phyloP scores from a whole-genome alignment of 2,329 filamentous ascomycete genomes.

The Didymosphaeria variabile region DNA sequence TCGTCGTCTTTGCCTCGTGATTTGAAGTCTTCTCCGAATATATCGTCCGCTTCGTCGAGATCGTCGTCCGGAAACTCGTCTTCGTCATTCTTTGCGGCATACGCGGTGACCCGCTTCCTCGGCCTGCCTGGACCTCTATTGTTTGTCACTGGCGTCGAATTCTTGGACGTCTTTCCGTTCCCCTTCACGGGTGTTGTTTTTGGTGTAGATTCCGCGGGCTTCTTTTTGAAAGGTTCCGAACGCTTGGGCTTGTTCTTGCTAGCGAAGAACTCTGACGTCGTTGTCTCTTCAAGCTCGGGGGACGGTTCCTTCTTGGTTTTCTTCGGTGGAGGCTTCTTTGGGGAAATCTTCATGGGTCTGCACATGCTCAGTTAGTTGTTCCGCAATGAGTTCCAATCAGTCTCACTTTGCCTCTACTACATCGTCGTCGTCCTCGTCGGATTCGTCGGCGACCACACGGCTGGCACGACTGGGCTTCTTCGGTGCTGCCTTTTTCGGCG shows the following conservation, averaged over 20 bases:
- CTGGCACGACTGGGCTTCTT: conserved; percentile 55
- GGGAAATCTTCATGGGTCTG: conserved; percentile 54
- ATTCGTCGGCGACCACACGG: conserved; percentile 71
- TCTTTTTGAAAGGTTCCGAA: conserved; percentile 54
- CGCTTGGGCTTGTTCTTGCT: conserved; percentile 65
- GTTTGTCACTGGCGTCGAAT: conserved; percentile 46
- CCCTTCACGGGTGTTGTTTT: conserved; percentile 47
- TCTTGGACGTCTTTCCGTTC: conserved; percentile 41
- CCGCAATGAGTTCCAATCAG: not conserved
- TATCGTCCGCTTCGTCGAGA: conserved; percentile 75
- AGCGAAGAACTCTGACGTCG: conserved; percentile 70
- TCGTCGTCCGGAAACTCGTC: conserved; percentile 59
- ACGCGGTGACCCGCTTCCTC: conserved; percentile 55
- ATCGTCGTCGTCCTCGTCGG: conserved; percentile 72
- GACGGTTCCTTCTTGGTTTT: conserved; percentile 62
- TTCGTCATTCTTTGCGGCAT: conserved; percentile 68
- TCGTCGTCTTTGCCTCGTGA: conserved; percentile 72
- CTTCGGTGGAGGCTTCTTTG: conserved; percentile 67
- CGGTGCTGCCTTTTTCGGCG: conserved; percentile 47
- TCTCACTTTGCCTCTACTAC: conserved; percentile 49
- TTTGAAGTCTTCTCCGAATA: conserved; percentile 78
- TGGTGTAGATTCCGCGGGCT: conserved; percentile 42
- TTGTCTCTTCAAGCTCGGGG: conserved; percentile 64
- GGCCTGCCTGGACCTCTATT: conserved; percentile 48
- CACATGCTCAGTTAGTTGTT: conserved; percentile 32